phyloP scores from a whole-genome alignment of 306 rosid genomes.

The Cucurbita pepo region DNA sequence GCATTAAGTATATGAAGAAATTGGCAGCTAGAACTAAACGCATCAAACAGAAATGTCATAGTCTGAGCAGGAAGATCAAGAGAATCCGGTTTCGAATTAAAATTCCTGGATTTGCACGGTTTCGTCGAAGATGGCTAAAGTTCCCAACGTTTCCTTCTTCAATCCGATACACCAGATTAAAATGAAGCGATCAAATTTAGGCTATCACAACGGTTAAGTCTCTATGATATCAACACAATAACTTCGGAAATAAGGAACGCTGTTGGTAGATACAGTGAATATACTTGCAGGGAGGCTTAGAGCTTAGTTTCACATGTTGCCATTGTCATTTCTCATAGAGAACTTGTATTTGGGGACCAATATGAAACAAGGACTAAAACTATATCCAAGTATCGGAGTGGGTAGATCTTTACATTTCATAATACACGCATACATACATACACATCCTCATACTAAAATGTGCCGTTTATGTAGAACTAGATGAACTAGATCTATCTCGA shows the following conservation, averaged over 20 bases:
- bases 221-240: background rate
- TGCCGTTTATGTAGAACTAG: background rate
- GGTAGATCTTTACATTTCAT: too few relatives aligned
- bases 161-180: conserved; percentile 30
- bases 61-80: conserved; percentile 42
- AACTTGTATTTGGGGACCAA: background rate
- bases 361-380: too few relatives aligned
- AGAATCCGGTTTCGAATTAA: conserved; percentile 37
- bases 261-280: background rate
- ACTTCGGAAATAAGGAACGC: background rate
- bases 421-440: background rate
- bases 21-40: conserved; percentile 25
- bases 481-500: background rate
- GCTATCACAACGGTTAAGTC: background rate
- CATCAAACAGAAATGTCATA: conserved; percentile 39
- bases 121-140: conserved; percentile 59
- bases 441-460: background rate
- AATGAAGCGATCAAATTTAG: conserved; percentile 14
- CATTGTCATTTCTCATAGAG: background rate
- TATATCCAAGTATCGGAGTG: too few relatives aligned
- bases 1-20: conserved; percentile 22
- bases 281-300: background rate
- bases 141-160: conserved; percentile 55
- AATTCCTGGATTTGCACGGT: conserved; percentile 54
- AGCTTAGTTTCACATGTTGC: background rate